Percentiles rank a stretch among this genome's conserved stretches.
Evolutionary conservation across 176 grass and related monocot genomes (phyloP).

Genomic region (Poa annua): DNA sequence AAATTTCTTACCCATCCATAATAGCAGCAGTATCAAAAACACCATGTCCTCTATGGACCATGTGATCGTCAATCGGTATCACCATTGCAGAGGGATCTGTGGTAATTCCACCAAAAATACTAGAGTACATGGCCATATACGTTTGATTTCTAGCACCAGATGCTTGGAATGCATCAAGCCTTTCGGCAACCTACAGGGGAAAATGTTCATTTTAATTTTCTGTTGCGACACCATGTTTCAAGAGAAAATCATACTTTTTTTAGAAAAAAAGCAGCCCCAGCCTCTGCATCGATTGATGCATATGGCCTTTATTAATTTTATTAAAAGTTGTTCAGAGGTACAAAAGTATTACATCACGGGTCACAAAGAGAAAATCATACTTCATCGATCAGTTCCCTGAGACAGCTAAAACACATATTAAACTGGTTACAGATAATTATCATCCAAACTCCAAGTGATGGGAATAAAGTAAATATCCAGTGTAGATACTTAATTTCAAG

Average conservation of each 20-base stretch:
- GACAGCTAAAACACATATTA: slow-evolving; percentile 5
- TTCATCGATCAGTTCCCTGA: background rate
- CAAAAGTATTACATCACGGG: too few species aligned
- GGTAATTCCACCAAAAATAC: slow-evolving; percentile 84
- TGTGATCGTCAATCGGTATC: slow-evolving; percentile 92
- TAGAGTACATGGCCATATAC: slow-evolving; percentile 95
- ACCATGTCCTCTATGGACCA: slow-evolving; percentile 96
- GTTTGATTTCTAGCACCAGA: slow-evolving; percentile 68
- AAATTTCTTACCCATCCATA: slow-evolving; percentile 74
- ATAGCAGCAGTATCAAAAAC: slow-evolving; percentile 93
- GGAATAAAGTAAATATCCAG: background rate
- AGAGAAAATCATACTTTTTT: slow-evolving; percentile 38
- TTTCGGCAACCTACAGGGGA: slow-evolving; percentile 56
- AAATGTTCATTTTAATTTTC: slow-evolving; percentile 11
- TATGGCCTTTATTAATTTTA: too few species aligned
- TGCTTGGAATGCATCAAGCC: slow-evolving; percentile 66
- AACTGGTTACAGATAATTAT: slow-evolving; percentile 17
- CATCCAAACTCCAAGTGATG: slow-evolving; percentile 7
- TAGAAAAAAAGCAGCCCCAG: too few species aligned
- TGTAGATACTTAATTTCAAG: slow-evolving; percentile 11
- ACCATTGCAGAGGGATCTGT: slow-evolving; percentile 80
- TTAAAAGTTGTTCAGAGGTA: too few species aligned
- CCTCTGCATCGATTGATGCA: too few species aligned
- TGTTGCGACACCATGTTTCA: slow-evolving; percentile 14
- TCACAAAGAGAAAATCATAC: slow-evolving; percentile 41